A percentile compares a stretch with the other conserved stretches of the same genome.
Evolutionary conservation across 2,329 filamentous ascomycete genomes (phyloP).

Genomic region (Talaromyces rugulosus): DNA sequence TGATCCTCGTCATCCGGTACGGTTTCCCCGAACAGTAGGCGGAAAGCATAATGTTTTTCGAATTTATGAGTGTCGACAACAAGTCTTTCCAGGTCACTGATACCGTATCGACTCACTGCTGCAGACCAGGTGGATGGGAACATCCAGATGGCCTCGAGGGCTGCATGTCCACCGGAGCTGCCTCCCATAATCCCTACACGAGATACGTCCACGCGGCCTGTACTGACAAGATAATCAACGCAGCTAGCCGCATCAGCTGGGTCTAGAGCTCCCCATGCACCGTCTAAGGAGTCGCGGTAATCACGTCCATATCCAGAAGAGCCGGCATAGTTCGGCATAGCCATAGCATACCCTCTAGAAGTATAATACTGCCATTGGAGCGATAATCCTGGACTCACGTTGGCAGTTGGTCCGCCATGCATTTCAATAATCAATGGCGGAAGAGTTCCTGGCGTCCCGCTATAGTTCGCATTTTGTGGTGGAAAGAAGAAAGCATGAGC

Average conservation of each 20-base stretch:
- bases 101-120: slow-evolving; percentile 49
- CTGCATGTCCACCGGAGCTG: slow-evolving; percentile 53
- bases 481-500: slow-evolving; percentile 48
- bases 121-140: slow-evolving; percentile 47
- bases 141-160: slow-evolving; percentile 46
- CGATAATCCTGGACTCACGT: slow-evolving; percentile 41
- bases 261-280: slow-evolving; percentile 50
- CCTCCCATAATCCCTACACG: slow-evolving; percentile 48
- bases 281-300: slow-evolving; percentile 49
- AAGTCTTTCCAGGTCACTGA: slow-evolving; percentile 48
- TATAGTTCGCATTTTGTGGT: slow-evolving; percentile 46
- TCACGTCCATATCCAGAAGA: slow-evolving; percentile 49
- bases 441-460: slow-evolving; percentile 31
- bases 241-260: slow-evolving; percentile 48
- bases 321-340: slow-evolving; percentile 51
- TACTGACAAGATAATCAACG: slow-evolving; percentile 39
- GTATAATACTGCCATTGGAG: slow-evolving; percentile 51
- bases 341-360: slow-evolving; percentile 50
- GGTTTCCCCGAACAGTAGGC: slow-evolving; percentile 37
- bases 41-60: slow-evolving; percentile 51
- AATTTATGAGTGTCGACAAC: slow-evolving; percentile 52
- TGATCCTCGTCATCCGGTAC: slow-evolving; percentile 34
- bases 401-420: slow-evolving; percentile 52
- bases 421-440: slow-evolving; percentile 50
- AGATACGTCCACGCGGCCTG: slow-evolving; percentile 33